These are phyloP conservation scores for Botrytis cinerea DNA, from an alignment of 2,329 filamentous ascomycete species.

Conservation along the genomic window DNA sequence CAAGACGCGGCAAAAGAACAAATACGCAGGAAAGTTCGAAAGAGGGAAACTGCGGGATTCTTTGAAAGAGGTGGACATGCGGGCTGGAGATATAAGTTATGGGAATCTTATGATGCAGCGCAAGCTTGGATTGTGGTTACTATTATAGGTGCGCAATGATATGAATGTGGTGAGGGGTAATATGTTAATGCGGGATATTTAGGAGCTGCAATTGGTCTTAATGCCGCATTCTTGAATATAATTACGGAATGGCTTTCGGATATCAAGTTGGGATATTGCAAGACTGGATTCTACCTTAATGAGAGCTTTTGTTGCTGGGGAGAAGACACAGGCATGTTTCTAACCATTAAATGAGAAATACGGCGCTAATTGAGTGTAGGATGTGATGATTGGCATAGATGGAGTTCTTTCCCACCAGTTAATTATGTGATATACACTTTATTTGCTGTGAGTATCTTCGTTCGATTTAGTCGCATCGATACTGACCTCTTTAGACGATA, in stretches of 20 bases:
- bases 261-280: constrained; percentile 94
- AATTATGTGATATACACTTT: constrained; percentile 90
- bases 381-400: constrained; percentile 85
- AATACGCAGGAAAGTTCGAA: constrained; percentile 72
- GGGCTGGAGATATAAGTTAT: constrained; percentile 79
- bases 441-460: constrained; percentile 64
- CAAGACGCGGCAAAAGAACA: constrained; percentile 95
- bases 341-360: not conserved
- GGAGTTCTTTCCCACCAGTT: constrained; percentile 74
- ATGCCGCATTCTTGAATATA: constrained; percentile 91
- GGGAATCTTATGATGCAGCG: constrained; percentile 89
- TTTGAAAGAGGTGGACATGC: constrained; percentile 64
- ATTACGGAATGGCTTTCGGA: constrained; percentile 96
- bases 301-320: constrained; percentile 99
- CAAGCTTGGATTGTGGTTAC: constrained; percentile 98
- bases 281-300: constrained; percentile 94
- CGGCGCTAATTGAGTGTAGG: constrained; percentile 50
- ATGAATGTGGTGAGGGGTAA: not conserved
- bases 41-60: constrained; percentile 71
- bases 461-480: not conserved
- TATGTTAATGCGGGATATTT: constrained; percentile 27
- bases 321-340: constrained; percentile 71
- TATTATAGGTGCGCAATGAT: constrained; percentile 61
- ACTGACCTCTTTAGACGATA: constrained; percentile 53
- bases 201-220: constrained; percentile 86